Evolutionary conservation across 257 asterid species (phyloP).

Genomic region (Anisodus tanguticus): DNA sequence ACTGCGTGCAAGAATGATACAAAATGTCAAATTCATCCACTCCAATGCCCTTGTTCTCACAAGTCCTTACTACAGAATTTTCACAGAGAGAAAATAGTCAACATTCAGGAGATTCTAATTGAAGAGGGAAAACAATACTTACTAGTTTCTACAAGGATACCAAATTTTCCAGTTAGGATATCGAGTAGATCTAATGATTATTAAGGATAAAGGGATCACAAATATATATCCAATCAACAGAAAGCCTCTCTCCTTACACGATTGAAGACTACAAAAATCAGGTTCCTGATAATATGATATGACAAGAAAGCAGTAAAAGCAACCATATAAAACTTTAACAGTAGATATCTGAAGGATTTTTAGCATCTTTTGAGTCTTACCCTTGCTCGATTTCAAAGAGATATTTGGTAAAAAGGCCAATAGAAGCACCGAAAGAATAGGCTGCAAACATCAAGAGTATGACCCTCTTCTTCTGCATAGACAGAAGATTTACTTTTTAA

Average conservation of each 20-base stretch:
- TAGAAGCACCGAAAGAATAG: constrained; percentile 6
- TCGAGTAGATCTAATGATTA: background rate
- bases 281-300: background rate
- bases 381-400: background rate
- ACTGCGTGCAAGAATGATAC: background rate
- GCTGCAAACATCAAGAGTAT: background rate
- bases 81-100: background rate
- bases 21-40: background rate
- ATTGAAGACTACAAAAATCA: background rate
- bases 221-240: background rate
- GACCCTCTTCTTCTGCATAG: background rate
- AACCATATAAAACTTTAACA: constrained; percentile 1
- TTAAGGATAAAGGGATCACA: background rate
- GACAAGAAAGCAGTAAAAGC: background rate
- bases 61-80: background rate
- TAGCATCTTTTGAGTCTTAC: constrained; percentile 14
- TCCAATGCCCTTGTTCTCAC: background rate
- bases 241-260: background rate
- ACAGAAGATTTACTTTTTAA: background rate
- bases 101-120: background rate
- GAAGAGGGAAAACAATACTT: background rate
- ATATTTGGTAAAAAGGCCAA: background rate
- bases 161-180: background rate
- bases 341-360: background rate
- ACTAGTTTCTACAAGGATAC: background rate